Conservation (phyloP, 148 eudicot genomes). For the Dianthus caryophyllus region DNA sequence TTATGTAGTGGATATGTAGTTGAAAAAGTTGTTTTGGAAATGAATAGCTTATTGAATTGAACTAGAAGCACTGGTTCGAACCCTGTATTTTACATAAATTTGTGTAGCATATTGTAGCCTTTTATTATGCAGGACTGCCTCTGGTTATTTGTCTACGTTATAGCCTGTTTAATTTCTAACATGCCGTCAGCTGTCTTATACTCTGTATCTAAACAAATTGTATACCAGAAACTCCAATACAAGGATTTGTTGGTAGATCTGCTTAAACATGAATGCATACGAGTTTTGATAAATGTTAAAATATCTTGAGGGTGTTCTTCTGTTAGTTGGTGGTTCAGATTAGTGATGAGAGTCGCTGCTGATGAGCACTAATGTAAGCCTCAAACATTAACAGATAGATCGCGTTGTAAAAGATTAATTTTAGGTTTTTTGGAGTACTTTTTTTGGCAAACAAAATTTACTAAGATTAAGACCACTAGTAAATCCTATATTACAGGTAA, state of each 20-base stretch:
- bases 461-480: neutral
- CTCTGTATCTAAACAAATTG: no score
- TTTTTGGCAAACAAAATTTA: neutral
- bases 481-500: slow-evolving; percentile 6
- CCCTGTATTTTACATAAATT: neutral
- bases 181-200: no score
- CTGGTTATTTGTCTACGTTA: neutral
- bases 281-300: no score
- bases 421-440: slow-evolving; percentile 1
- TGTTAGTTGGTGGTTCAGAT: no score
- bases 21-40: neutral
- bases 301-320: no score
- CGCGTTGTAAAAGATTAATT: neutral
- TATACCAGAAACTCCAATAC: no score
- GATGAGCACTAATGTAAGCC: no score
- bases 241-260: no score
- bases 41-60: slow-evolving; percentile 3
- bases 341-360: no score
- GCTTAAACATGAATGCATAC: no score
- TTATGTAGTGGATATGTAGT: slow-evolving; percentile 3
- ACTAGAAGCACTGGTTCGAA: neutral
- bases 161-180: neutral
- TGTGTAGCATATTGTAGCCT: neutral
- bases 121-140: neutral
- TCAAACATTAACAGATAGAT: neutral